Evolutionary conservation across 352 stramenopile genomes (phyloP).

Genomic region (Blastocystis sp.): DNA sequence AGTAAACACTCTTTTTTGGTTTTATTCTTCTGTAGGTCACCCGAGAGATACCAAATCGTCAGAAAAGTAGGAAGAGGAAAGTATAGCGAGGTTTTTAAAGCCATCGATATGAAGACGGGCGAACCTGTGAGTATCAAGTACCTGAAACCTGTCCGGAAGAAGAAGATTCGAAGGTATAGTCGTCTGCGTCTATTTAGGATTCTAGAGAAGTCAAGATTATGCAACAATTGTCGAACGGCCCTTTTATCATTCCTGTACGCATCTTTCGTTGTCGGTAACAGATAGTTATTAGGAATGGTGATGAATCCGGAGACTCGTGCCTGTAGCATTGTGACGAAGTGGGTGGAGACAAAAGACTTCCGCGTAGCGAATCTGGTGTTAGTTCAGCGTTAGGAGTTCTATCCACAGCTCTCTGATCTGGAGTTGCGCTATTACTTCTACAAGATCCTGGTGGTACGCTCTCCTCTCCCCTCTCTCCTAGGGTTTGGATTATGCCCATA

Average conservation of each 20-base stretch:
- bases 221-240: constrained; percentile 94
- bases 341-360: constrained; percentile 99
- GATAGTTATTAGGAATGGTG: constrained; percentile 93
- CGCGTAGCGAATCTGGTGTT: background rate
- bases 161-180: constrained; percentile 84
- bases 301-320: constrained; percentile 96
- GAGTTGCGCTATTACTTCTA: constrained; percentile 99
- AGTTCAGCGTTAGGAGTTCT: constrained; percentile 74
- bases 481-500: constrained; percentile 96
- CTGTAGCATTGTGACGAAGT: constrained; percentile 93
- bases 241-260: constrained; percentile 84
- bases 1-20: background rate
- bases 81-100: constrained; percentile 97
- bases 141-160: constrained; percentile 99
- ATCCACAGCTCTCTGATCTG: constrained; percentile 79
- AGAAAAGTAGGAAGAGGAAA: constrained; percentile 97
- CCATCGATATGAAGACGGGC: constrained; percentile 90
- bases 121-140: constrained; percentile 99
- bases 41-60: constrained; percentile 87
- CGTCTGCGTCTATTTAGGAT: background rate
- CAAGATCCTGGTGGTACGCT: constrained; percentile 69
- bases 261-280: background rate
- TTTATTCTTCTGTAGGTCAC: background rate
- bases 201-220: constrained; percentile 94
- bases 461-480: constrained; percentile 66